Conservation (phyloP, 805 yeast species). For the Hermanozyma aechmeae region DNA sequence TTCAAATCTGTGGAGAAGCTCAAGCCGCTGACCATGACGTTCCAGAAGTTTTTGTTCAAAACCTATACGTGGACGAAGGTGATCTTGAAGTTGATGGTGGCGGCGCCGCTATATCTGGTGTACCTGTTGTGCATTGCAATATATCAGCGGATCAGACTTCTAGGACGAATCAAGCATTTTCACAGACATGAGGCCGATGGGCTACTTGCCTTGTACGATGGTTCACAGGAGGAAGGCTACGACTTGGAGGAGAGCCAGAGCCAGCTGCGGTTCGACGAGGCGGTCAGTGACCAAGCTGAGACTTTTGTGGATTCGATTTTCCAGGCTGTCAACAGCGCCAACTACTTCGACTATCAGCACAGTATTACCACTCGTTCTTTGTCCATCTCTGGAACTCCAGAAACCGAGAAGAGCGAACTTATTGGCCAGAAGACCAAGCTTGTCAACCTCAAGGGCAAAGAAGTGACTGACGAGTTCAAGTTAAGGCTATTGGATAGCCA, state of each 20-base stretch:
- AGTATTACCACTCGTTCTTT: constrained; percentile 2
- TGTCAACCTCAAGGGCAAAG: constrained; percentile 6
- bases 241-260: too few species aligned
- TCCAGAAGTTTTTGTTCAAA: neutral
- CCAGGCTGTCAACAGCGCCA: constrained; percentile 42
- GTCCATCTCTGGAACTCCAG: too few species aligned
- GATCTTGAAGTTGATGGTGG: too few species aligned
- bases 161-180: constrained; percentile 18
- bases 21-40: neutral
- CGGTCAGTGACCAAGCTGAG: constrained; percentile 59
- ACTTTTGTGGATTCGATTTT: constrained; percentile 54
- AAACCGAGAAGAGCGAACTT: neutral
- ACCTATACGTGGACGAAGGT: neutral
- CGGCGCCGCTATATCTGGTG: constrained; percentile 57
- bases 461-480: constrained; percentile 3
- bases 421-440: constrained; percentile 1
- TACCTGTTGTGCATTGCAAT: constrained; percentile 40
- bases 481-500: constrained; percentile 4
- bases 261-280: too few species aligned
- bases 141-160: constrained; percentile 25
- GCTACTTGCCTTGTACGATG: constrained; percentile 20
- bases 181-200: constrained; percentile 17
- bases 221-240: constrained; percentile 1
- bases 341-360: constrained; percentile 9
- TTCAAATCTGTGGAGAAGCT: constrained; percentile 6